Percentiles rank a stretch among this genome's conserved stretches.
These are phyloP conservation scores for Drosera spatulata DNA, from an alignment of 179 eudicot species.

Conservation along the genomic window DNA sequence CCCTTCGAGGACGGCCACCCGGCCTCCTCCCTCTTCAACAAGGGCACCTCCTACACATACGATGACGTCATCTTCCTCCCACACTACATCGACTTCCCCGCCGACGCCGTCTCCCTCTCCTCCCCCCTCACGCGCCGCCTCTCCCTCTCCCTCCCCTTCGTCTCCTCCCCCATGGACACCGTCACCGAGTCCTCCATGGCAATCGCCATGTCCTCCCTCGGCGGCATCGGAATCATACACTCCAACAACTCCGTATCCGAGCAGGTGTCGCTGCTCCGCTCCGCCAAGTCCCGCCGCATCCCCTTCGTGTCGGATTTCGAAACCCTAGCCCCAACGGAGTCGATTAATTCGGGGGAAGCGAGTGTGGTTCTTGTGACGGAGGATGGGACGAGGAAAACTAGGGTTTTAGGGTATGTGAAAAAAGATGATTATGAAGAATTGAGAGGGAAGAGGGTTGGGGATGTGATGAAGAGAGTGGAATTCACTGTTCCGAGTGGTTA, in stretches of 20 bases:
- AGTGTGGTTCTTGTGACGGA: conserved; percentile 58
- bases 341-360: conserved; percentile 36
- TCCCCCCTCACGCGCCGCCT: conserved; percentile 58
- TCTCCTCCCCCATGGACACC: conserved; percentile 92
- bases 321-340: conserved; percentile 46
- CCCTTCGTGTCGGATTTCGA: conserved; percentile 46
- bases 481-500: conserved; percentile 39
- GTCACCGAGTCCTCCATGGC: conserved; percentile 87
- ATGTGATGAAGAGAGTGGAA: conserved; percentile 46
- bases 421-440: conserved; percentile 40
- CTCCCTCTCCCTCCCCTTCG: conserved; percentile 62
- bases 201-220: conserved; percentile 70
- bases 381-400: conserved; percentile 36
- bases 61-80: conserved; percentile 92
- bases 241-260: conserved; percentile 53
- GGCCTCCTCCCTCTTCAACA: conserved; percentile 49
- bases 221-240: conserved; percentile 73
- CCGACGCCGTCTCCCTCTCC: conserved; percentile 54
- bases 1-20: conserved; percentile 63
- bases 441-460: conserved; percentile 36
- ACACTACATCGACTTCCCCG: conserved; percentile 73
- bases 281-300: conserved; percentile 55
- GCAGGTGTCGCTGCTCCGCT: conserved; percentile 40
- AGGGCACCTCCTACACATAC: conserved; percentile 78
- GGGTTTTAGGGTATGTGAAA: conserved; percentile 42